Percentiles rank a stretch among this genome's conserved stretches.
Evolutionary conservation across 371 early-diverging fungal species (phyloP).

Genomic region (Zopfochytrium polystomum): DNA sequence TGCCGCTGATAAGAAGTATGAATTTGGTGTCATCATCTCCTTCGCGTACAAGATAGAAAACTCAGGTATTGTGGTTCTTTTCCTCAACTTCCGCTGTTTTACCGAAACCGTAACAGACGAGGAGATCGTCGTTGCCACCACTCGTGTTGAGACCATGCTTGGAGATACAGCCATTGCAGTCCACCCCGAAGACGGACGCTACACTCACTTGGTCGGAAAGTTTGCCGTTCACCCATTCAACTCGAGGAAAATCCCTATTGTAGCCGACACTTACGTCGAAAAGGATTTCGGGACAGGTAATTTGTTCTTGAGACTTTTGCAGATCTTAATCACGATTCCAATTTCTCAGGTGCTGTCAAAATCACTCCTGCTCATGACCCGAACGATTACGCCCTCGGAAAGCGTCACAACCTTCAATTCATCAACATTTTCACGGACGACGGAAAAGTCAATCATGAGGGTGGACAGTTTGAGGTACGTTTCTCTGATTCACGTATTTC

Average conservation of each 20-base stretch:
- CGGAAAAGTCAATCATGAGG: constrained; percentile 89
- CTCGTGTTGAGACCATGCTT: constrained; percentile 99
- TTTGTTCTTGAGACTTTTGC: neutral
- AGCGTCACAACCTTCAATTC: constrained; percentile 88
- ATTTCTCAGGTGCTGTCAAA: constrained; percentile 91
- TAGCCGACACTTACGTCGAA: constrained; percentile 91
- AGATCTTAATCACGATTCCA: neutral
- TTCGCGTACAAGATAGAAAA: constrained; percentile 88
- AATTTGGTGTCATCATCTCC: constrained; percentile 96
- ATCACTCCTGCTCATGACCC: constrained; percentile 99
- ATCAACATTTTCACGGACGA: constrained; percentile 96
- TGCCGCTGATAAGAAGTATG: constrained; percentile 85
- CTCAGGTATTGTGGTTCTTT: no score
- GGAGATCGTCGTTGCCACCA: constrained; percentile 94
- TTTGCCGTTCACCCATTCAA: constrained; percentile 95
- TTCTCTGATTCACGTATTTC: neutral
- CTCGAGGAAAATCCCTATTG: constrained; percentile 84
- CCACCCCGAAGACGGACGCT: constrained; percentile 88
- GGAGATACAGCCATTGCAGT: constrained; percentile 98
- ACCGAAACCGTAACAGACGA: constrained; percentile 62
- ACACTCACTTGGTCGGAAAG: constrained; percentile 89
- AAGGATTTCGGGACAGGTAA: constrained; percentile 88
- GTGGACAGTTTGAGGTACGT: constrained; percentile 60
- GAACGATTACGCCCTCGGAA: constrained; percentile 97
- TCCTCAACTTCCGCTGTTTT: no score